Evolutionary conservation across 805 yeast species (phyloP), one percentile per base, ranked within the genome.

Genomic region (Yarrowia sp.): DNA sequence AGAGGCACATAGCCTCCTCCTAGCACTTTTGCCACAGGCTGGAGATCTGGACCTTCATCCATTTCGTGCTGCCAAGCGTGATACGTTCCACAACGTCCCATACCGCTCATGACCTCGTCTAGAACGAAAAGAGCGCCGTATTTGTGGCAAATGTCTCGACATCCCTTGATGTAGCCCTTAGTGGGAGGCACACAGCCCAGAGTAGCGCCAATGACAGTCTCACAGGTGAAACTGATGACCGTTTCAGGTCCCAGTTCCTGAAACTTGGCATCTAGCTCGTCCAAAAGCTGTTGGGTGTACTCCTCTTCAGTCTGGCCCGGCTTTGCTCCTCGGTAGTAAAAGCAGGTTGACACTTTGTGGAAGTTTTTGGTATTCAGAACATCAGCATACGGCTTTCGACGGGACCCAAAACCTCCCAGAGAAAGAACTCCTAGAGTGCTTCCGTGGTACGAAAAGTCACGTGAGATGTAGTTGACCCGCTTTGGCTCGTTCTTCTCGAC

Each of bases 91-190:
- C 81, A 77, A 72, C 87, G 80, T 19, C 87, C 87, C 48, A 83
- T 80, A 38, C 87, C 87, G 73, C 85, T 83, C 86, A 84, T 84
- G 53, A 84, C 85, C 76, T 85, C 88, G 72, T 85, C 88, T 61
- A 84, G 76, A 77, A 83, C 79, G 72, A 85, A 77, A 49, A 84
- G 74, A 48, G 83, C 79, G 53, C 83, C 87, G 75, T 84, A 84
- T 73, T 84, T 84, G 75, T 82, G 81, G 73, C 86, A 84, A 64
- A 85, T 74, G 50, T 78, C 81, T 67, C 83, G 76, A 50, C 81
- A 76, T 14, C 84, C 86, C 69, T 80, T 82, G 70, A 83, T 77
- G 75, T 84, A 84, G 48, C 84, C 83, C 72, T 79, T 79, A 67
- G 83, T 78, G 65, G 85, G 83, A 35, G 81, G 79, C 19, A 80